phyloP scores from a whole-genome alignment of 805 yeast genomes.

The Candida oleophila region DNA sequence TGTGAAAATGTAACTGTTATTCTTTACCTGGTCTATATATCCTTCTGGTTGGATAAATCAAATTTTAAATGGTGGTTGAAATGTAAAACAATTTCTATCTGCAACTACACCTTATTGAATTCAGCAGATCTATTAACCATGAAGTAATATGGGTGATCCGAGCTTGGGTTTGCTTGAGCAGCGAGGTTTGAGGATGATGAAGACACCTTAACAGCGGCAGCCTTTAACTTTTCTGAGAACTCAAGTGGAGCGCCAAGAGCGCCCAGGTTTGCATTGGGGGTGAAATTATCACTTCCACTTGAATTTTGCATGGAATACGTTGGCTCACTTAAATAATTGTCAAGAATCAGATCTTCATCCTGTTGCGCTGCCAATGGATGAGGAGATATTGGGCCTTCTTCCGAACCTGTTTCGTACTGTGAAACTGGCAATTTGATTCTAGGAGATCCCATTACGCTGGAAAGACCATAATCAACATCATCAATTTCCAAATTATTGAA shows the following conservation, averaged over 20 bases:
- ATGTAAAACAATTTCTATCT: neutral
- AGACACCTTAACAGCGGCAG: neutral
- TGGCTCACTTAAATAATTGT: neutral
- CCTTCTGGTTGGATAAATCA: neutral
- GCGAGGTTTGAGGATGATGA: neutral
- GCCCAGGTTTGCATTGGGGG: neutral
- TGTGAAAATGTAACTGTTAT: neutral
- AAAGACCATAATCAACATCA: constrained; percentile 2
- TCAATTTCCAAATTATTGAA: constrained; percentile 19
- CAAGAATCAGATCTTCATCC: neutral
- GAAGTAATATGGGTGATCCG: constrained; percentile 4
- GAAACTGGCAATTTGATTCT: constrained; percentile 1
- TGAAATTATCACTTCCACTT: neutral
- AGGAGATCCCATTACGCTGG: constrained; percentile 3
- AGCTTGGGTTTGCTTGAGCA: neutral
- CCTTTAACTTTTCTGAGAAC: neutral
- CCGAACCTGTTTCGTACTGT: neutral
- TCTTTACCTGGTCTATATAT: neutral
- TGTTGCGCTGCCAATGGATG: neutral
- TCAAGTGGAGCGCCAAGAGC: constrained; percentile 4
- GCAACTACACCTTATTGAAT: neutral
- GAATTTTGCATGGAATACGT: neutral
- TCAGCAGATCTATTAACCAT: neutral
- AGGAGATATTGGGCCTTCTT: neutral
- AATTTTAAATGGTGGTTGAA: neutral